Evolutionary conservation across 2,329 filamentous ascomycete genomes (phyloP), one percentile per base, ranked within the genome.

Genomic region (Didymella glomerata): DNA sequence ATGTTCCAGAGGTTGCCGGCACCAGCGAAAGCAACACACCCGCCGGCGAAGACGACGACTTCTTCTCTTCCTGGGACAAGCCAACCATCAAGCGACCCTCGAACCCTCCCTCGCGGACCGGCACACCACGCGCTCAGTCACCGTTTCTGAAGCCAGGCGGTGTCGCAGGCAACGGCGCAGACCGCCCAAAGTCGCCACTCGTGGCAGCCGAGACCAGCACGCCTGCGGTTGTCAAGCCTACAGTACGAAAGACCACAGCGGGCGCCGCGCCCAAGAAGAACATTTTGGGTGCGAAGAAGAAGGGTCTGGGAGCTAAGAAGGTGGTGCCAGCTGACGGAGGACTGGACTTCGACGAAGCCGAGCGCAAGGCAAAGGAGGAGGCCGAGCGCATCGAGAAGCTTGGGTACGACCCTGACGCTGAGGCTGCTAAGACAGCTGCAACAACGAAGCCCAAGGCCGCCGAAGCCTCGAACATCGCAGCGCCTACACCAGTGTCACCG

Each of bases 41-140:
- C n/a, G 86, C 90, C 45, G 90, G 88, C 67, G 93, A 97, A 67
- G 88, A 90, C 20, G 93, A 97, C 73, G 95, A 98, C 77, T 99
- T 99, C 84, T 99, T 99, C 81, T 97, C 94, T 10, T 97, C 93
- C 0, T 99, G 94, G 95, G 95, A 98, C 75, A 97, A 98, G 82
- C 95, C 95, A 22, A 87, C 93, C 4, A 96, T 99, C 80, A 99
- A 98, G 84, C 89, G 93, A 69, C 94, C 94, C 34, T 97, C 92
- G 65, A 96, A 96, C 67, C 94, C 95, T 16, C 86, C 95, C 42
- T 97, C 94, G 36, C 90, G 95, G 73, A 95, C 92, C 42, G 89
- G 88, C 50, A 98, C 95, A 2, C 94, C 94, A 14, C 89, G 91
- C 3, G 85, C 90, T 11, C 86, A 88, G 4, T 97, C 94, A n/a